Conservation (phyloP, 2,329 filamentous ascomycete genomes). For the Pseudopithomyces maydicus region DNA sequence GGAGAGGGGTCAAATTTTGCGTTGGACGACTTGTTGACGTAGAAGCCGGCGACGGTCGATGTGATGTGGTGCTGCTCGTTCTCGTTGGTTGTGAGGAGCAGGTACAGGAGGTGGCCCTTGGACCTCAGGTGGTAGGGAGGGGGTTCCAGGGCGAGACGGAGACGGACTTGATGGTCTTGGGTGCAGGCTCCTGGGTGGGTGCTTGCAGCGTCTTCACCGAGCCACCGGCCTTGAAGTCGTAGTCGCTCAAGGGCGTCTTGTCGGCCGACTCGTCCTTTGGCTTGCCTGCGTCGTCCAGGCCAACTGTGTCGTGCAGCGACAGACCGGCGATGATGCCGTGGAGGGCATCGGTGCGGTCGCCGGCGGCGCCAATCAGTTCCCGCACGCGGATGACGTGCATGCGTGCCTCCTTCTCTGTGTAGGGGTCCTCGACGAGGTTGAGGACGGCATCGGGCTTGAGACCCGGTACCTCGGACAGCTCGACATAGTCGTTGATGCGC, state of each 20-base stretch:
- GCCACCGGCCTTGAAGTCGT: slow-evolving; percentile 74
- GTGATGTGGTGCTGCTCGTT: slow-evolving; percentile 95
- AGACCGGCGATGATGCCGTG: slow-evolving; percentile 84
- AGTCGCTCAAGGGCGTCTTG: slow-evolving; percentile 62
- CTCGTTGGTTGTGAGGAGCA: slow-evolving; percentile 87
- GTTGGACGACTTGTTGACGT: slow-evolving; percentile 94
- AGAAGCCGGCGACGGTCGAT: slow-evolving; percentile 92
- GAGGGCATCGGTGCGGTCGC: slow-evolving; percentile 83
- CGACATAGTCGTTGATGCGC: slow-evolving; percentile 93
- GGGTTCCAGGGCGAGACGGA: slow-evolving; percentile 95
- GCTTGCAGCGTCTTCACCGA: slow-evolving; percentile 75
- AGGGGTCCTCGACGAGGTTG: slow-evolving; percentile 86
- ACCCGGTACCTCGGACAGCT: slow-evolving; percentile 85
- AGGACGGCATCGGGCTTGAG: slow-evolving; percentile 79
- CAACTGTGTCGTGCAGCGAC: slow-evolving; percentile 84
- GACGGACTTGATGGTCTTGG: slow-evolving; percentile 90
- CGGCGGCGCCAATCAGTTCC: slow-evolving; percentile 90
- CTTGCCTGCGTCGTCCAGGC: slow-evolving; percentile 44
- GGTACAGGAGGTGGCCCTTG: slow-evolving; percentile 89
- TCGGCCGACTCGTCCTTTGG: slow-evolving; percentile 37
- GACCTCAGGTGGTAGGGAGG: slow-evolving; percentile 86
- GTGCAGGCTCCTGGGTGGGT: slow-evolving; percentile 65
- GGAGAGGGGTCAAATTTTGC: slow-evolving; percentile 92
- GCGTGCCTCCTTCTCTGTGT: slow-evolving; percentile 97
- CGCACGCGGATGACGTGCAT: slow-evolving; percentile 91